A percentile compares a stretch with the other conserved stretches of the same genome.
Conservation (phyloP, 208 protist genomes). For the Acanthamoeba royreba region DNA sequence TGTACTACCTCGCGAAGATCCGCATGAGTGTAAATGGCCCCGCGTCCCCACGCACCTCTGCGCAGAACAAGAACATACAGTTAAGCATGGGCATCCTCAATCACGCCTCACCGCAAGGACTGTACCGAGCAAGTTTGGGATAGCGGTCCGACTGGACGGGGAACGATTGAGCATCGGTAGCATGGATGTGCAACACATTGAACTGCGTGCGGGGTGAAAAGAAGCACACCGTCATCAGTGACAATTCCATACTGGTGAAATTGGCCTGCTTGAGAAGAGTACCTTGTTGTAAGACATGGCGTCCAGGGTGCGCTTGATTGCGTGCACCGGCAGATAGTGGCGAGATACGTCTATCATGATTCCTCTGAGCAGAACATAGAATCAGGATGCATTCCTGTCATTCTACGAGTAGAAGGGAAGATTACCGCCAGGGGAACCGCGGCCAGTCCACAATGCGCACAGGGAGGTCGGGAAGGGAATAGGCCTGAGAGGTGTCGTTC, state of each 20-base stretch:
- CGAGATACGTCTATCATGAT: background rate
- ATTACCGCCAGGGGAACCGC: background rate
- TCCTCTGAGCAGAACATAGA: background rate
- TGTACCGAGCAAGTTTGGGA: background rate
- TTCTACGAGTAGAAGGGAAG: background rate
- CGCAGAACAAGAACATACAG: background rate
- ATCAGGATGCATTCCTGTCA: background rate
- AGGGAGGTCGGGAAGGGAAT: background rate
- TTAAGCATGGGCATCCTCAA: background rate
- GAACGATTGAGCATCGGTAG: background rate
- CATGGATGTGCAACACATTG: background rate
- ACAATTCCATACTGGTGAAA: background rate
- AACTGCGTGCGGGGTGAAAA: background rate
- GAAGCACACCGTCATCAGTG: background rate
- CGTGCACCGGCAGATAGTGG: background rate
- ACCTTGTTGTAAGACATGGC: conserved; percentile 22
- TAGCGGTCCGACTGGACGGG: background rate
- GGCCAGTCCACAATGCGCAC: background rate
- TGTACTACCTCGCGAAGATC: background rate
- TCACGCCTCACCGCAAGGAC: background rate
- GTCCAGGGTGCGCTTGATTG: background rate
- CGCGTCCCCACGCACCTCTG: background rate
- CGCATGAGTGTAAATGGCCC: background rate
- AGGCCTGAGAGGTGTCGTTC: background rate
- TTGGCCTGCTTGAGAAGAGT: background rate